Conservation (phyloP, 441 rosid species). For the Adansonia madagascariensis region DNA sequence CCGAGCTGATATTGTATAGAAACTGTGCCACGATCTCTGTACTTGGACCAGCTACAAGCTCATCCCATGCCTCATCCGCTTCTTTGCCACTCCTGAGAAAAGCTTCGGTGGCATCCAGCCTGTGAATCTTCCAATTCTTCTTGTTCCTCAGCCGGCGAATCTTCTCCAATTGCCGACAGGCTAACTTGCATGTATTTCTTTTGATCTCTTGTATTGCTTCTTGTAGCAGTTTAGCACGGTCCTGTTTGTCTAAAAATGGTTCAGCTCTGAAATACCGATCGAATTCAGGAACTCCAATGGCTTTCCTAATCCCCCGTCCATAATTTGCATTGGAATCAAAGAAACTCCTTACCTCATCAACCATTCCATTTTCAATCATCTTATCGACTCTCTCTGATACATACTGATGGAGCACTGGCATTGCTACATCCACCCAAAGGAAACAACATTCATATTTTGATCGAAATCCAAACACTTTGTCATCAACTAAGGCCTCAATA, state of each 20-base stretch:
- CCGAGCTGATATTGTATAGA: slow-evolving; percentile 31
- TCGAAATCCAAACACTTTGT: slow-evolving; percentile 36
- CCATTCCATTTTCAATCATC: slow-evolving; percentile 50
- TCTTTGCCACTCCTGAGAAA: slow-evolving; percentile 41
- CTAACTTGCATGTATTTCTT: slow-evolving; percentile 46
- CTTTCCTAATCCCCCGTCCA: slow-evolving; percentile 45
- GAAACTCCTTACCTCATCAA: slow-evolving; percentile 48
- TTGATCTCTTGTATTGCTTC: slow-evolving; percentile 52
- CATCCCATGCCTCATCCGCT: slow-evolving; percentile 55
- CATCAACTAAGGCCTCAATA: slow-evolving; percentile 60
- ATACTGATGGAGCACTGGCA: slow-evolving; percentile 40
- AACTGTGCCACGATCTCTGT: slow-evolving; percentile 43
- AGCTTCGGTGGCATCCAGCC: slow-evolving; percentile 55
- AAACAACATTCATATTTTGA: slow-evolving; percentile 49
- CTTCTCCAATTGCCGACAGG: slow-evolving; percentile 55
- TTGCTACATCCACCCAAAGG: slow-evolving; percentile 58
- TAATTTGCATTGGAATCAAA: slow-evolving; percentile 48
- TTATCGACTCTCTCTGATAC: slow-evolving; percentile 55
- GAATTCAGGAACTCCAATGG: slow-evolving; percentile 65
- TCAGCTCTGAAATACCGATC: slow-evolving; percentile 47
- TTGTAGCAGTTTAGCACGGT: slow-evolving; percentile 29
- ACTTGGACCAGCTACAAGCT: slow-evolving; percentile 49
- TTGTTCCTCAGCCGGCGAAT: slow-evolving; percentile 43
- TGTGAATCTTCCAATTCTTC: slow-evolving; percentile 56
- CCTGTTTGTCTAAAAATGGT: slow-evolving; percentile 28